phyloP scores from a whole-genome alignment of 2,329 filamentous ascomycete genomes.

The Hymenoscyphus salicellus region DNA sequence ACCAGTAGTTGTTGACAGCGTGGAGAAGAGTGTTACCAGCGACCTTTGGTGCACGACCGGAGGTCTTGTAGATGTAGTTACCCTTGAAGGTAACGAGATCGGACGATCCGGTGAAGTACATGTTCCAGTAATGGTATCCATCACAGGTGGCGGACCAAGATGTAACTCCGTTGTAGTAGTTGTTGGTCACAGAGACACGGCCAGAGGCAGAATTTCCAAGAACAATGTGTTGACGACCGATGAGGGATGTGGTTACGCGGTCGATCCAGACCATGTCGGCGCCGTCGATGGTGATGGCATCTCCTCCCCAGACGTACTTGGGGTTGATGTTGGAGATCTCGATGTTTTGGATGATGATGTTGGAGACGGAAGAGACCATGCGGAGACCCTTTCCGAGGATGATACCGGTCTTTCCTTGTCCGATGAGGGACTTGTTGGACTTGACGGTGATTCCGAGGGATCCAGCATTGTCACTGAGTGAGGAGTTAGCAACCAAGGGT shows the following conservation, averaged over 20 bases:
- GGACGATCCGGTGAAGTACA: slow-evolving; percentile 41
- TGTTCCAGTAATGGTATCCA: slow-evolving; percentile 47
- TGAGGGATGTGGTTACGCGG: slow-evolving; percentile 33
- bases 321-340: slow-evolving; percentile 55
- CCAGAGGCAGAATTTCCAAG: slow-evolving; percentile 36
- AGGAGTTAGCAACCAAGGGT: neutral
- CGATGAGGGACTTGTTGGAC: slow-evolving; percentile 32
- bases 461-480: slow-evolving; percentile 25
- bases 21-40: slow-evolving; percentile 40
- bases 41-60: slow-evolving; percentile 45
- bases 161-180: slow-evolving; percentile 44
- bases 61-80: slow-evolving; percentile 46
- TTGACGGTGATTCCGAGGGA: slow-evolving; percentile 26
- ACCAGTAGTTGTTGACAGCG: slow-evolving; percentile 45
- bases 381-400: slow-evolving; percentile 32
- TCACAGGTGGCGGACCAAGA: slow-evolving; percentile 45
- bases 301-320: slow-evolving; percentile 58
- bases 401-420: slow-evolving; percentile 28
- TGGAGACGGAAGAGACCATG: slow-evolving; percentile 24
- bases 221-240: slow-evolving; percentile 46
- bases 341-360: slow-evolving; percentile 42
- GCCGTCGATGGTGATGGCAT: slow-evolving; percentile 53
- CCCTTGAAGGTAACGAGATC: slow-evolving; percentile 43
- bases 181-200: slow-evolving; percentile 47
- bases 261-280: slow-evolving; percentile 42